A percentile compares a stretch with the other conserved stretches of the same genome.
phyloP scores from a whole-genome alignment of 352 stramenopile genomes.

The Hyaloperonospora arabidopsidis region DNA sequence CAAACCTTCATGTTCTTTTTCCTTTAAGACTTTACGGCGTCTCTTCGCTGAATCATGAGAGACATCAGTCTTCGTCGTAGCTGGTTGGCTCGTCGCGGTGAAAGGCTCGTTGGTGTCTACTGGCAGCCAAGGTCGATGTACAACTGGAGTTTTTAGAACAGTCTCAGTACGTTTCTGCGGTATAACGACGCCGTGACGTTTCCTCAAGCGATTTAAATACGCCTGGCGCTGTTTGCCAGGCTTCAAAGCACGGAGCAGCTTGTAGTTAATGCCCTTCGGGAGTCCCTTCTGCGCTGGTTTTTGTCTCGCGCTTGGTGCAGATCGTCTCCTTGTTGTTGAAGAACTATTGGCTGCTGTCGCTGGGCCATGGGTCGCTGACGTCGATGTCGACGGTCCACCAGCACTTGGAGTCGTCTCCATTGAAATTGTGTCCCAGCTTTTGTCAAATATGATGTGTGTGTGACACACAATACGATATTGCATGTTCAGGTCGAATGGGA shows the following conservation, averaged over 20 bases:
- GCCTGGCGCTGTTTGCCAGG: conserved; percentile 13
- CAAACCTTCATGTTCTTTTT: not conserved
- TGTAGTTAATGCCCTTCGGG: conserved; percentile 12
- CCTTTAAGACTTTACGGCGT: no score
- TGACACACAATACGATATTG: no score
- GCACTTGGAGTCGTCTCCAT: no score
- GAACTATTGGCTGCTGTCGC: not conserved
- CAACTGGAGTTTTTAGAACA: not conserved
- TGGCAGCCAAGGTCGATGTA: conserved; percentile 1
- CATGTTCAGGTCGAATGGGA: no score
- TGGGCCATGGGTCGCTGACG: not conserved
- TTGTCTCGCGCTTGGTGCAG: not conserved
- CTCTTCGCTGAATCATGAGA: no score
- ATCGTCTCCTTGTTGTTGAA: not conserved
- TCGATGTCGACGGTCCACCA: not conserved
- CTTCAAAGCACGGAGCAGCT: conserved; percentile 8
- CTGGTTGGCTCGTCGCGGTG: not conserved
- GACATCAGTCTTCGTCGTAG: not conserved
- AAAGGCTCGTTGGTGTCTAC: not conserved
- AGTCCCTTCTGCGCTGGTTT: not conserved
- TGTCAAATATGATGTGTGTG: no score
- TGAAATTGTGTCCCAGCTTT: no score
- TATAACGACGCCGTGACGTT: conserved; percentile 3
- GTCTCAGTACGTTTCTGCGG: not conserved
- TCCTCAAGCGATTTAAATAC: conserved; percentile 12